A percentile compares a stretch with the other conserved stretches of the same genome.
phyloP scores from a whole-genome alignment of 208 protist species.

The Leptomonas pyrrhocoris region DNA sequence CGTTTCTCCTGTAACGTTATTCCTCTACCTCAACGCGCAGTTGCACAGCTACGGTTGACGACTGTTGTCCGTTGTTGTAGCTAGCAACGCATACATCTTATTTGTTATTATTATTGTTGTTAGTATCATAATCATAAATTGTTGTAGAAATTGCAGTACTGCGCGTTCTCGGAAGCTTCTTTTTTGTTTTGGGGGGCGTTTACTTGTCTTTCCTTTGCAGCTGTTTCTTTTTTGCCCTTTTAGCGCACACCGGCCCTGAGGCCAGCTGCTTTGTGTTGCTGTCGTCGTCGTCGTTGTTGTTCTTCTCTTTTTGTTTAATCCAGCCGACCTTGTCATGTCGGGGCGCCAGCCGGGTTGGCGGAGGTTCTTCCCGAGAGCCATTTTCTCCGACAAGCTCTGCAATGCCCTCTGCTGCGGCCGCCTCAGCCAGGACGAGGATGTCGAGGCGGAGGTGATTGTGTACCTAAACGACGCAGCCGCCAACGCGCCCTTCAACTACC shows the following conservation, averaged over 20 bases:
- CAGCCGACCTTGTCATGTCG: conserved; percentile 17
- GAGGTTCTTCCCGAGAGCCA: conserved; percentile 28
- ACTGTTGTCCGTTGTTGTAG: no score
- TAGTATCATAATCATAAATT: no score
- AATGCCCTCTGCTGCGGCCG: conserved; percentile 53
- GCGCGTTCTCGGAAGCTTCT: background rate
- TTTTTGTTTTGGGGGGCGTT: background rate
- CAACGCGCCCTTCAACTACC: conserved; percentile 71
- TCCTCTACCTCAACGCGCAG: no score
- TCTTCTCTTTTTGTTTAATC: background rate
- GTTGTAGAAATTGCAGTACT: no score
- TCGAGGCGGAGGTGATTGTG: conserved; percentile 69
- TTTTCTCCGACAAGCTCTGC: conserved; percentile 41
- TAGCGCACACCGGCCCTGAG: no score
- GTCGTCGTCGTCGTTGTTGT: no score
- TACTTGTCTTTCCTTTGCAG: background rate
- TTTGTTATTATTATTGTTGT: background rate
- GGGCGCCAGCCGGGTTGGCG: conserved; percentile 27
- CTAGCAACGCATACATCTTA: conserved; percentile 3
- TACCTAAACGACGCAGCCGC: conserved; percentile 77
- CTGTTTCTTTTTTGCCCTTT: conserved; percentile 2
- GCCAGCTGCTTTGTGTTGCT: no score
- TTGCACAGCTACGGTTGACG: no score
- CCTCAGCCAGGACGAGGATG: conserved; percentile 36
- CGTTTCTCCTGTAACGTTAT: no score